A percentile compares a stretch with the other conserved stretches of the same genome.
phyloP scores from a whole-genome alignment of 495 filamentous ascomycete species.

The Cercophora scortea region DNA sequence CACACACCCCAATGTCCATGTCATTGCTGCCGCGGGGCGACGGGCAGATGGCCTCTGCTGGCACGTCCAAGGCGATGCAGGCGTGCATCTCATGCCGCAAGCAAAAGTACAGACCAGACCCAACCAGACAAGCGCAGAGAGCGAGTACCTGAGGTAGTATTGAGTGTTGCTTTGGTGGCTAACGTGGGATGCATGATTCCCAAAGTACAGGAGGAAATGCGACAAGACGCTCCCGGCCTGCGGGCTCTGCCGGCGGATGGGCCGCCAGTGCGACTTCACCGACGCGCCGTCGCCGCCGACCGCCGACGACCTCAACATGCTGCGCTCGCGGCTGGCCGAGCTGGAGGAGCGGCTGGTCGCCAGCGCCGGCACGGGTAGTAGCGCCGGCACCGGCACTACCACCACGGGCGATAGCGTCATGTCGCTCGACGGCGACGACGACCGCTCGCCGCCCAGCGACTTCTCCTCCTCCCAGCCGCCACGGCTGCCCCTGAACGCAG shows the following conservation, averaged over 20 bases:
- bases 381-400: not conserved
- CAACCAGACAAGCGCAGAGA: too few species aligned
- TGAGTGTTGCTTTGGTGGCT: not conserved
- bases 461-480: not conserved
- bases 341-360: constrained; percentile 28
- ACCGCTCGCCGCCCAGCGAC: constrained; percentile 3
- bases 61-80: constrained; percentile 12
- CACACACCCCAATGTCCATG: not conserved
- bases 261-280: constrained; percentile 34
- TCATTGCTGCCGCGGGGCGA: not conserved
- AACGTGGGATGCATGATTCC: too few species aligned
- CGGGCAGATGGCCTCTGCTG: not conserved
- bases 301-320: constrained; percentile 29
- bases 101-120: constrained; percentile 29
- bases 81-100: constrained; percentile 23
- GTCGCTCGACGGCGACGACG: not conserved
- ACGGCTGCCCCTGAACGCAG: not conserved
- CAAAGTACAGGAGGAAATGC: constrained; percentile 30
- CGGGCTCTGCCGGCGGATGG: constrained; percentile 31
- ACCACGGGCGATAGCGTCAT: not conserved
- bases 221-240: constrained; percentile 39
- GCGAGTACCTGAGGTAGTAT: too few species aligned
- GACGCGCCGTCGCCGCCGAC: constrained; percentile 23
- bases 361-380: not conserved
- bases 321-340: constrained; percentile 29